phyloP scores from a whole-genome alignment of 164 flowering plant species.

The Berberis vulgaris region DNA sequence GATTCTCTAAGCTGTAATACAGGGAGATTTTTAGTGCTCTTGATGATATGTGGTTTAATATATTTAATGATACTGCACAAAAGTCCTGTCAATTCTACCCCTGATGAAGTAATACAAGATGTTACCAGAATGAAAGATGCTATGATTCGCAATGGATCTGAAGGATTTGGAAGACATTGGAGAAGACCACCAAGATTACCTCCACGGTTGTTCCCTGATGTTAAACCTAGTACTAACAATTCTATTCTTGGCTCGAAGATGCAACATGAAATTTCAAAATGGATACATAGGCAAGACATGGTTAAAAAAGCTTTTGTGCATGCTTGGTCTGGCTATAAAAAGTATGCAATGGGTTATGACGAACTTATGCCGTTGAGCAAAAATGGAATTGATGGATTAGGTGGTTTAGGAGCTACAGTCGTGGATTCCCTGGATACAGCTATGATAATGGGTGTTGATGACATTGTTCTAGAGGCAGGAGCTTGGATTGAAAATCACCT shows the following conservation, averaged over 20 bases:
- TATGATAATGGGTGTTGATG: constrained; percentile 85
- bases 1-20: constrained; percentile 68
- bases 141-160: constrained; percentile 19
- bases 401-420: constrained; percentile 91
- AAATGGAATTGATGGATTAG: constrained; percentile 78
- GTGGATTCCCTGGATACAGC: constrained; percentile 96
- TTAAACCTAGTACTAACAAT: constrained; percentile 22
- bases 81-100: constrained; percentile 21
- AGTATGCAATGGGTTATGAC: constrained; percentile 84
- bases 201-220: constrained; percentile 74
- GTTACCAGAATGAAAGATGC: constrained; percentile 14
- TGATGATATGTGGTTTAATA: constrained; percentile 65
- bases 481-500: constrained; percentile 80
- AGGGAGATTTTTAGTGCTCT: constrained; percentile 59
- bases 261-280: constrained; percentile 22
- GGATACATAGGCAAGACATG: constrained; percentile 55
- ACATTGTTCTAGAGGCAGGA: constrained; percentile 75
- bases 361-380: constrained; percentile 85
- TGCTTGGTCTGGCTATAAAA: constrained; percentile 94
- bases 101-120: constrained; percentile 25
- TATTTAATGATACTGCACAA: constrained; percentile 48
- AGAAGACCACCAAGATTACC: constrained; percentile 88
- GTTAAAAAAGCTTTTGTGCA: constrained; percentile 84
- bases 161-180: constrained; percentile 40
- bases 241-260: constrained; percentile 17